Conservation (phyloP, 2,329 filamentous ascomycete genomes). For the Pleurostoma richardsiae region DNA sequence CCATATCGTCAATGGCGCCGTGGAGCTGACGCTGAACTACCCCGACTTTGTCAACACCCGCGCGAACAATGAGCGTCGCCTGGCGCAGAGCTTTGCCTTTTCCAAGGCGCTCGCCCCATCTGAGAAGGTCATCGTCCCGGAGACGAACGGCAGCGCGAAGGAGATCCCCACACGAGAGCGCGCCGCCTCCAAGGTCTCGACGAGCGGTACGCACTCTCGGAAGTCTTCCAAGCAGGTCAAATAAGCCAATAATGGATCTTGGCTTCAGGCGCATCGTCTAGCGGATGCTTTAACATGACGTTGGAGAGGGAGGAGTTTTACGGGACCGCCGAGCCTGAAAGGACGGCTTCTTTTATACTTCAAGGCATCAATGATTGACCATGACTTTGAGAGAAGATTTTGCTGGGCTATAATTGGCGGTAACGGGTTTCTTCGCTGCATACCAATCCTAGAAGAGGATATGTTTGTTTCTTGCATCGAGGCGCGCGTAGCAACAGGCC, state of each 20-base stretch:
- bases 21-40: conserved; percentile 93
- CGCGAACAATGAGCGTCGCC: conserved; percentile 61
- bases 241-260: conserved; percentile 9
- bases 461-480: no score
- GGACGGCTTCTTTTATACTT: no score
- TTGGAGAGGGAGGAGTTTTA: no score
- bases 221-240: conserved; percentile 27
- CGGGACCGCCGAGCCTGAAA: no score
- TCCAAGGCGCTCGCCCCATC: conserved; percentile 23
- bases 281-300: no score
- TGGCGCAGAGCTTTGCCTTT: conserved; percentile 43
- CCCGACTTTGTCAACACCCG: conserved; percentile 89
- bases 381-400: no score
- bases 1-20: conserved; percentile 81
- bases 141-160: conserved; percentile 20
- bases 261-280: no score
- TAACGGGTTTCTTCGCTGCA: no score
- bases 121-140: conserved; percentile 20
- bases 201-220: conserved; percentile 21
- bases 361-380: no score
- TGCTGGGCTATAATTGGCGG: no score
- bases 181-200: conserved; percentile 23
- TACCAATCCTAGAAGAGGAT: no score
- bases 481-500: no score
- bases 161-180: conserved; percentile 31